phyloP scores from a whole-genome alignment of 192 early-diverging fungal species.

The Coemansia aciculifera region DNA sequence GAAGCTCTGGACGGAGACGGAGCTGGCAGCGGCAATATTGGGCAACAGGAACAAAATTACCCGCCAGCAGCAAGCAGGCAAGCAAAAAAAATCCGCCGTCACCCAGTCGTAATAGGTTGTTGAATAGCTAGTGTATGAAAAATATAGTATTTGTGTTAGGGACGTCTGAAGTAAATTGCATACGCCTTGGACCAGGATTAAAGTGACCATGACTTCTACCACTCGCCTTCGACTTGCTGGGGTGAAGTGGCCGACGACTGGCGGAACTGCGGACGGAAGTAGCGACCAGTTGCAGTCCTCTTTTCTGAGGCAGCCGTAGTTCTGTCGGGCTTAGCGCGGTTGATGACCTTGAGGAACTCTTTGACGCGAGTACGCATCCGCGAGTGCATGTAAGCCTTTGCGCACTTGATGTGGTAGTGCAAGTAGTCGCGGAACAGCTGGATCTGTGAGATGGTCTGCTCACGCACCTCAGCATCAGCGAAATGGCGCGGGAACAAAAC shows the following conservation, averaged over 20 bases:
- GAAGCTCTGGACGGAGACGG: constrained; percentile 3
- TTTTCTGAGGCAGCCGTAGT: constrained; percentile 65
- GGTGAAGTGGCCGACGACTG: constrained; percentile 33
- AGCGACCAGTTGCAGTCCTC: constrained; percentile 64
- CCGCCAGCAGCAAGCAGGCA: neutral
- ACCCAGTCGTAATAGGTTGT: neutral
- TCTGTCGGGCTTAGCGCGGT: constrained; percentile 93
- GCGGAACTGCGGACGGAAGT: constrained; percentile 57
- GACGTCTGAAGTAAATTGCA: neutral
- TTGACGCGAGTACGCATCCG: constrained; percentile 94
- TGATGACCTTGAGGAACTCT: constrained; percentile 97
- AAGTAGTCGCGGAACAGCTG: constrained; percentile 98
- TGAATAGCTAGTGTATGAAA: neutral
- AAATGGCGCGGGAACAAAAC: constrained; percentile 96
- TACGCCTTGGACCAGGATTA: neutral
- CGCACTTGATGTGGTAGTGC: constrained; percentile 99
- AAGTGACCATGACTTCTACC: constrained; percentile 8
- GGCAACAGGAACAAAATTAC: neutral
- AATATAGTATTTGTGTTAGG: neutral
- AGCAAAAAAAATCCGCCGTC: neutral
- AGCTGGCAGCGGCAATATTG: constrained; percentile 1
- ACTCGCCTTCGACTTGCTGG: constrained; percentile 44
- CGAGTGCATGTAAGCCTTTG: constrained; percentile 99
- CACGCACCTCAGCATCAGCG: constrained; percentile 65
- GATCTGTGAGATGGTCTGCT: constrained; percentile 92